Evolutionary conservation across 257 asterid species (phyloP), one percentile per base, ranked within the genome.

Genomic region (Striga asiatica): DNA sequence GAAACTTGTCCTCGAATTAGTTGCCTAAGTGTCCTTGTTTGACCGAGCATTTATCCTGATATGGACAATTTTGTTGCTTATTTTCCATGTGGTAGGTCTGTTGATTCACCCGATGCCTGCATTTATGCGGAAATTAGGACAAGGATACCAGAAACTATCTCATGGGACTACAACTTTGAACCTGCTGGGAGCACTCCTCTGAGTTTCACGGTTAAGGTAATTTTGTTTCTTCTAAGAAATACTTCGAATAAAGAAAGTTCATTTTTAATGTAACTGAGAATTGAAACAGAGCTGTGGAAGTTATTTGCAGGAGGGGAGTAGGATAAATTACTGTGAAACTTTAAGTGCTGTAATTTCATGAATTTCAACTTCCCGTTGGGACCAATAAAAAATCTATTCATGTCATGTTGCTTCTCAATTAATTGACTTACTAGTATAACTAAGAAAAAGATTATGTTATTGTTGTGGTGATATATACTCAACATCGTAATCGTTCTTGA

Each of bases 131-230:
- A 88, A 75, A 71, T 91, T 35, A 81, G 94, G 67, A 92, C 98
- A 56, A 74, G 94, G 84, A 87, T 84, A 37, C 95, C 97, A 8
- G 98, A 88, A 66, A 84, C 98, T n/a, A 76, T 84, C 60, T 82
- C 94, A 43, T 88, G 97, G 98, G 97, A 88, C 77, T 87, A 81
- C 73, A 88, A 88, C 81, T 92, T 92, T 70, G 98, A 88, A 71
- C 81, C 93, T 69, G 88, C 93, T 63, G 97, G 94, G 81, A 84
- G 74, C 70, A 81, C 72, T 66, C 89, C 98, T 58, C 69, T 81
- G 65, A 84, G 85, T 74, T 91, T 92, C 59, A 92, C 98, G 8
- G 95, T 88, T 58, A 87, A 92, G 80, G 96, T 91, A 78, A 11
- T 37, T 29, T 14, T 69, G 42, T 21, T 32, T 39, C 27, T 58